Base-by-base conservation (phyloP, 2,329 filamentous ascomycete genomes). In the Trichoderma pleuroti region DNA sequence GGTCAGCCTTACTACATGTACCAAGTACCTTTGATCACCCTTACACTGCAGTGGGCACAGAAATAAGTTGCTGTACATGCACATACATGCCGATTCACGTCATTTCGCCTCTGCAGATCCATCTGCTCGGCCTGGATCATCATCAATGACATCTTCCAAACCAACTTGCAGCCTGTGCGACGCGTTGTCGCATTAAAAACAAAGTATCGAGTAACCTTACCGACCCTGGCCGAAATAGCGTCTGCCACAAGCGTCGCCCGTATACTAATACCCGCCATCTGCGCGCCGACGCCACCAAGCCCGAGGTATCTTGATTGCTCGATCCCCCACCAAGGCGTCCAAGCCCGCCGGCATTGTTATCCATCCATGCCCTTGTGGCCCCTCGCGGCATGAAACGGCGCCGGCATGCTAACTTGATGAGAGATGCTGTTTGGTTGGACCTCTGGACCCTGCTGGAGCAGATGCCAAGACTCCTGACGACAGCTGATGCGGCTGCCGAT, bases 131-230 rank as follows among this genome's bases (percentile, higher is more conserved):
- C n/a, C 7, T 21, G n/a, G 18, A 34, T 28, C 24, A 34, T 32
- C 18, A n/a, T n/a, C n/a, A n/a, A n/a, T 32, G 9, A 62, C 16
- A 62, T 11, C 60, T 24, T 30, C 11, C 39, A 9, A 32, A 52
- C 42, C 30, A 12, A 34, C 16, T 42, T n/a, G 36, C 39, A 10
- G n/a, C 16, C 7, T 11, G 11, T 42, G 39, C 54, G 56, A 60
- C 54, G 65, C 65, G 65, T 68, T 49, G 65, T 68, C 28, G 32
- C 11, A 57, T 67, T 67, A 67, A 66, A 66, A 54, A 57, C 49
- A 54, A 57, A 61, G 46, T 52, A 60, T 70, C 49, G 49, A 61
- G 63, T 67, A 67, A 67, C 70, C 63, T 63, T 68, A 67, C 56
- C 46, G 26, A 61, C 59, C 68, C 68, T 70, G 60, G 68, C 60